Evolutionary conservation across 106 monocot species (phyloP).

Genomic region (Xerophyta viscosa): DNA sequence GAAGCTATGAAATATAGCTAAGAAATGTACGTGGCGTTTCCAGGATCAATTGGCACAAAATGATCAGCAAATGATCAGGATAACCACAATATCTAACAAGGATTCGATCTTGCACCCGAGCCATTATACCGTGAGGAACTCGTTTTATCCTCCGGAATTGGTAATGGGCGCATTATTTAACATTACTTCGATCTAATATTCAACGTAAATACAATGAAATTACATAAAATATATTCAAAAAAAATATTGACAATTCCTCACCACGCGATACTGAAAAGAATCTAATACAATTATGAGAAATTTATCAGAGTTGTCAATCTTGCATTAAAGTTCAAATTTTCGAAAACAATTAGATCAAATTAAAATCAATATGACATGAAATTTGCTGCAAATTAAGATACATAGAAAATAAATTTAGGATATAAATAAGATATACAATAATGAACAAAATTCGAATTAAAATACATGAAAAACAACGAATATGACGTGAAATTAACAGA

Average conservation of each 20-base stretch:
- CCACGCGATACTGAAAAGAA: too few relatives aligned
- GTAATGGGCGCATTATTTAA: conserved; percentile 10
- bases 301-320: too few relatives aligned
- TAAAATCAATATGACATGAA: too few relatives aligned
- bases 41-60: conserved; percentile 6
- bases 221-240: too few relatives aligned
- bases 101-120: conserved; percentile 6
- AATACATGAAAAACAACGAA: neutral
- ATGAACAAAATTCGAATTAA: neutral
- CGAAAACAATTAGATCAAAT: too few relatives aligned
- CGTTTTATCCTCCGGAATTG: conserved; percentile 6
- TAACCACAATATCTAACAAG: neutral
- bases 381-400: neutral
- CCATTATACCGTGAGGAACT: conserved; percentile 12
- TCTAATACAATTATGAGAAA: too few relatives aligned
- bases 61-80: conserved; percentile 10
- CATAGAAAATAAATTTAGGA: neutral
- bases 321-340: too few relatives aligned
- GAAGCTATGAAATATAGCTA: too few relatives aligned
- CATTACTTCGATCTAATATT: too few relatives aligned
- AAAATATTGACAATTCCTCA: too few relatives aligned
- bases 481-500: too few relatives aligned
- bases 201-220: too few relatives aligned
- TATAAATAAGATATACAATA: neutral
- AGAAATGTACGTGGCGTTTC: conserved; percentile 12